Base-by-base conservation (phyloP, 352 stramenopile species). In the Globisporangium megalacanthum region DNA sequence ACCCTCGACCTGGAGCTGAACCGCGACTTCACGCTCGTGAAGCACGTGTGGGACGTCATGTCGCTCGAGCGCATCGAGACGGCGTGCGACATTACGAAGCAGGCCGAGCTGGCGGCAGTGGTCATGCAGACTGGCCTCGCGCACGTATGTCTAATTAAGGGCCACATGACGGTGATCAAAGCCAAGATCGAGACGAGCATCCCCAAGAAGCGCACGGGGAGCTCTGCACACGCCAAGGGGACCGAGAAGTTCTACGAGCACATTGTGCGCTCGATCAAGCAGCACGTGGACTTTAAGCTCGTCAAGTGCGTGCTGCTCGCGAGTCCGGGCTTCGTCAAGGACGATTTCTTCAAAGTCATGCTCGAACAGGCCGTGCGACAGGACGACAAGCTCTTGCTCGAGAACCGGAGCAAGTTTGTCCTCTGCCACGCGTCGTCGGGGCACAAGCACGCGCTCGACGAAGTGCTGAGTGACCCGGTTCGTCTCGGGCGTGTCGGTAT, bases 341-440 rank as follows among this genome's bases (percentile, higher is more conserved):
- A 99, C 60, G 96, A 99, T 62, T 99, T 99, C 72, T 96, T 96
- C 73, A 96, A 98, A 72, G 99, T 89, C 62, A 84, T 99, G 68
- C 72, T 90, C 59, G 78, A 95, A 54, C 83, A 98, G 64, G 89
- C 92, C 42, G 72, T 98, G 1, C 81, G 91, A 44, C 78, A 94
- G 53, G 94, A 98, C 60, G 94, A 99, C 69, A 97, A 96, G 56
- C 59, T 92, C 19, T 73, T 99, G 11, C 79, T 98, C 33, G 94
- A 99, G 71, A 97, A 99, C 80, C 98, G 97, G 69, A 58, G 69
- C 20, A 98, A 98, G 72, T 98, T 99, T 68, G 74, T 99, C 6
- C 67, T 99, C 39, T 97, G 90, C 48, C 94, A 97, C 66, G 83
- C 93, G 47, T 97, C 88, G 0, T 98, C 92, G 22, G 97, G 96